Base-by-base conservation (phyloP, 139 green algal genomes). In the Picochlorum costavermella region DNA sequence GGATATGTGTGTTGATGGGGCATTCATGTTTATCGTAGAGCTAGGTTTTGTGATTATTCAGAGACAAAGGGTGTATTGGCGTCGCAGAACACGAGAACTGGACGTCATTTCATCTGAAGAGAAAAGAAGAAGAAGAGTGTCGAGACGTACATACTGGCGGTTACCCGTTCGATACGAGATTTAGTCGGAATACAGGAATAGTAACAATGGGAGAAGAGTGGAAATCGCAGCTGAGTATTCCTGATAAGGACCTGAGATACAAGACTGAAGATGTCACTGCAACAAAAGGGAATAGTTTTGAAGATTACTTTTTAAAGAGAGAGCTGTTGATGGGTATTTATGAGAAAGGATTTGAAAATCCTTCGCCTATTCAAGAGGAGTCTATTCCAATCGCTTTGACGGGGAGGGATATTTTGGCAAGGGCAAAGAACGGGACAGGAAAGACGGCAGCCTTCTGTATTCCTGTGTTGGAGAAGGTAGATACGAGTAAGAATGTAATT, bases 371-470 rank as follows among this genome's bases (percentile, higher is more conserved):
- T 61, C 89, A 94, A 67, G 92, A 98, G 67, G 94, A 98, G 75
- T 89, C 74, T 73, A 99, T 99, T 56, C 94, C 94, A 13, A 98
- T 98, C 64, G 94, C 94, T 12, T 74, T 99, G 29, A 95, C 90
- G 1, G 94, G 94, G 3, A 73, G 94, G 17, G 94, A 99, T 76
- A 96, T 99, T 68, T 82, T 99, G 13, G 94, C 94, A 4, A 81
- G 94, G n/a, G 94, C 94, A 56, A 99, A 99, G 76, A 99, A 99
- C 74, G 94, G 94, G 49, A 99, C 94, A 5, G 94, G 94, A 51
- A 99, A 99, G 74, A 99, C 94, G 0, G 94, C 94, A 43, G 92
- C 94, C n/a, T 99, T 98, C 72, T 90, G 76, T 76, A 97, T 99
- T 63, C 94, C 94, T 0, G 84, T 96, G 12, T 75, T 99, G 16